These are phyloP conservation scores for Fusarium gaditjirri DNA, from an alignment of 2,329 filamentous ascomycete genomes.

Conservation along the genomic window DNA sequence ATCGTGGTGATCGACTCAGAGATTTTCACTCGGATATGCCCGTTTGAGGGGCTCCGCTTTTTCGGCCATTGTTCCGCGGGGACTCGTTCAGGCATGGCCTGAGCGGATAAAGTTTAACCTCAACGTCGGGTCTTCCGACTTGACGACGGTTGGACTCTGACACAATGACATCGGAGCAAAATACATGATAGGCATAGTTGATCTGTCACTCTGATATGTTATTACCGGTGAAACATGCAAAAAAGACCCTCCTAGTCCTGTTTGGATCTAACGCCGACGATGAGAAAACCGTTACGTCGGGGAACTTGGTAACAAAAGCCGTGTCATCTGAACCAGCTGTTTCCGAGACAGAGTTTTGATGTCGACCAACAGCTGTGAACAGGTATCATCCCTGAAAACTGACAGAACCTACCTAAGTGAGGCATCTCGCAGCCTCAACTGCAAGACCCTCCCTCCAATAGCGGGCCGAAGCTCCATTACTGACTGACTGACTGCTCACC, in stretches of 20 bases:
- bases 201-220: background rate
- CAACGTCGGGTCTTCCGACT: slow-evolving; percentile 1
- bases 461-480: background rate
- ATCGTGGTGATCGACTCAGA: background rate
- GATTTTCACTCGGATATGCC: slow-evolving; percentile 13
- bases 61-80: background rate
- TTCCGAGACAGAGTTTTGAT: background rate
- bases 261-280: background rate
- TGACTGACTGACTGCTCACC: background rate
- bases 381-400: background rate
- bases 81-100: background rate
- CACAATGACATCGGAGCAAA: background rate
- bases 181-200: background rate
- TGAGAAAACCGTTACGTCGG: background rate
- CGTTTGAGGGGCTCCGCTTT: slow-evolving; percentile 3
- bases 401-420: background rate
- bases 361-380: background rate
- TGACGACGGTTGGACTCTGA: background rate
- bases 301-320: background rate
- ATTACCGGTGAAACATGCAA: background rate
- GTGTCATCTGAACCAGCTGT: background rate
- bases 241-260: background rate
- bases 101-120: slow-evolving; percentile 22
- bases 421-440: background rate
- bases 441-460: background rate